Conservation (phyloP, 2,329 filamentous ascomycete genomes). For the Fusarium sp. region DNA sequence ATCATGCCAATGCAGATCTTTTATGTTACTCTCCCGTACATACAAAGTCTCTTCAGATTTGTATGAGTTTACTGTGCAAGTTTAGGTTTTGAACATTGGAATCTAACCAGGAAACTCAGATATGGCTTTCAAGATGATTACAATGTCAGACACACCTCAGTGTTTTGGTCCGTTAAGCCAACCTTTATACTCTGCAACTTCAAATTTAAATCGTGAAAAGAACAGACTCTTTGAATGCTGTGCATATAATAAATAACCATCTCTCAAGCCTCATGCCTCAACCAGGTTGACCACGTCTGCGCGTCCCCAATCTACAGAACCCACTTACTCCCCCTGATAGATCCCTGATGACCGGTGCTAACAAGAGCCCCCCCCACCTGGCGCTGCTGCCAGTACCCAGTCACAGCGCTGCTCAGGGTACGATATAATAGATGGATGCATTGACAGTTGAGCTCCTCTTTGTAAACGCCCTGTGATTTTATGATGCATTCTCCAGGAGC, state of each 20-base stretch:
- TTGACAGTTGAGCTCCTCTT: neutral
- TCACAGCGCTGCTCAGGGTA: constrained; percentile 12
- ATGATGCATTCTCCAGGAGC: neutral
- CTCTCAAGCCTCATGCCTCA: neutral
- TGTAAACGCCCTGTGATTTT: neutral
- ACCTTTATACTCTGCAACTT: neutral
- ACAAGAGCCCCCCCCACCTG: constrained; percentile 16
- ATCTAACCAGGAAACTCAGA: neutral
- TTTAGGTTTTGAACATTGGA: neutral
- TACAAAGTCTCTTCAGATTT: neutral
- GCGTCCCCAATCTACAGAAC: constrained; percentile 39
- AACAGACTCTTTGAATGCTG: neutral
- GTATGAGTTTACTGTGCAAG: constrained; percentile 3
- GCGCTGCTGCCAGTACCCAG: constrained; percentile 13
- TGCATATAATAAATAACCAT: no score
- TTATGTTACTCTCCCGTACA: neutral
- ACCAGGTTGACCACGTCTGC: constrained; percentile 30
- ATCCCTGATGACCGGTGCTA: constrained; percentile 9
- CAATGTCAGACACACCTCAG: no score
- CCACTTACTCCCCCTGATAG: constrained; percentile 40
- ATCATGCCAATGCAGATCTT: neutral
- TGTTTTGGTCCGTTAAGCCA: neutral
- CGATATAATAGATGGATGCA: neutral
- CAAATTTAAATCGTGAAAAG: neutral
- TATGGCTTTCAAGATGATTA: neutral